Evolutionary conservation across 225 moss, liverwort and hornwort genomes (phyloP).

Genomic region (Polytrichum formosum): DNA sequence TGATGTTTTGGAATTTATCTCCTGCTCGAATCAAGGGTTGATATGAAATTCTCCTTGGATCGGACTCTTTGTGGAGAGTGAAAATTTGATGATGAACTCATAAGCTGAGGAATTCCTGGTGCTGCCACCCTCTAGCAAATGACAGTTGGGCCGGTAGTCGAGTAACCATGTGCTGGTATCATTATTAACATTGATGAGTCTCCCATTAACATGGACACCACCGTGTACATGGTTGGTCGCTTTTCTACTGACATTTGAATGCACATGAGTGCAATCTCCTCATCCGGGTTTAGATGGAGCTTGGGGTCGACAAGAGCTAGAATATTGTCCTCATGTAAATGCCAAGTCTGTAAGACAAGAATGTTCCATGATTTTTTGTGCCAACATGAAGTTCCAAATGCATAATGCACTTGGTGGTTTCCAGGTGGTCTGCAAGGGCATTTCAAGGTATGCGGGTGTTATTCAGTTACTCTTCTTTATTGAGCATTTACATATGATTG

Average conservation of each 20-base stretch:
- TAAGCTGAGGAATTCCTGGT: too few relatives aligned
- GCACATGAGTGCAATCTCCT: slow-evolving; percentile 3
- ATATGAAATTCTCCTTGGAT: too few relatives aligned
- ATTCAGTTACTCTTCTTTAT: too few relatives aligned
- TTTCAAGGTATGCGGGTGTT: too few relatives aligned
- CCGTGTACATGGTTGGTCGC: slow-evolving; percentile 17
- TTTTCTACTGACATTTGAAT: background rate
- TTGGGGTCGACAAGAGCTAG: slow-evolving; percentile 4
- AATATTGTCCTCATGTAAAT: background rate
- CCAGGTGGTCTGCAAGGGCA: too few relatives aligned
- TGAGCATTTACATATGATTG: too few relatives aligned
- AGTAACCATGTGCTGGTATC: background rate
- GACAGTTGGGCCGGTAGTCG: too few relatives aligned
- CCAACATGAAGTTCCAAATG: background rate
- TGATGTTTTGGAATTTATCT: too few relatives aligned
- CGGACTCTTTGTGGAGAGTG: too few relatives aligned
- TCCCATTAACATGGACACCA: slow-evolving; percentile 6
- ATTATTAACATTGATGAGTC: background rate
- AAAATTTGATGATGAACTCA: too few relatives aligned
- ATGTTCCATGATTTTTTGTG: background rate
- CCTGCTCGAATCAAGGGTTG: too few relatives aligned
- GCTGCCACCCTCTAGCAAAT: too few relatives aligned
- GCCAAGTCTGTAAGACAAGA: background rate
- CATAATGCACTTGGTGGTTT: background rate
- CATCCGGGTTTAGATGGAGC: background rate